A percentile compares a stretch with the other conserved stretches of the same genome.
phyloP scores from a whole-genome alignment of 768 basidiomycete species.

The Ramaria rubella region DNA sequence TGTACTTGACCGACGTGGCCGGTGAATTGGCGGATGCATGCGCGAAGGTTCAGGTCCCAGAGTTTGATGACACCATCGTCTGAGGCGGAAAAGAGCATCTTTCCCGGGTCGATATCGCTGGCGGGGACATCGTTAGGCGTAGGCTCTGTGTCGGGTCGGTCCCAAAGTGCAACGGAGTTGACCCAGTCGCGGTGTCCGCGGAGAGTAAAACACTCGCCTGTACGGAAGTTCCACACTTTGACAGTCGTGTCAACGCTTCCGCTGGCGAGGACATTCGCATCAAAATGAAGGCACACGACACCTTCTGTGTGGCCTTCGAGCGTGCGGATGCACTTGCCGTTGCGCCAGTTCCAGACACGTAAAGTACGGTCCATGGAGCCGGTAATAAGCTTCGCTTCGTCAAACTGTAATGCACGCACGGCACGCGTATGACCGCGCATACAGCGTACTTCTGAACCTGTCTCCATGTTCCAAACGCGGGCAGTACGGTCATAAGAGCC shows the following conservation, averaged over 20 bases:
- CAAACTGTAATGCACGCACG: slow-evolving; percentile 91
- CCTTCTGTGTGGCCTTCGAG: slow-evolving; percentile 88
- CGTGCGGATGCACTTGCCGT: slow-evolving; percentile 80
- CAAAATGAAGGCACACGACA: slow-evolving; percentile 86
- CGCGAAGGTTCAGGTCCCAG: slow-evolving; percentile 81
- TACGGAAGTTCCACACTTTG: slow-evolving; percentile 90
- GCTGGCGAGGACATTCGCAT: slow-evolving; percentile 84
- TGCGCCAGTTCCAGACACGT: slow-evolving; percentile 94
- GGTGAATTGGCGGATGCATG: slow-evolving; percentile 75
- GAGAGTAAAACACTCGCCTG: slow-evolving; percentile 85
- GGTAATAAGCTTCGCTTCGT: slow-evolving; percentile 90
- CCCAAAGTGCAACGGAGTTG: slow-evolving; percentile 92
- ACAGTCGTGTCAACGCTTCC: slow-evolving; percentile 94
- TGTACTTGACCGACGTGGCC: slow-evolving; percentile 97
- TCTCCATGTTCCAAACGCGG: slow-evolving; percentile 95
- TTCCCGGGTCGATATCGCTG: slow-evolving; percentile 66
- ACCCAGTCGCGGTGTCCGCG: slow-evolving; percentile 96
- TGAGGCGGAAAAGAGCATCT: slow-evolving; percentile 96
- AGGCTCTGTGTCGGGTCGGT: slow-evolving; percentile 31
- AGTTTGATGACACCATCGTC: slow-evolving; percentile 91
- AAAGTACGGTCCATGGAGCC: slow-evolving; percentile 95
- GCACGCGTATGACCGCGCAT: slow-evolving; percentile 87
- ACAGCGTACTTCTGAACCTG: slow-evolving; percentile 73
- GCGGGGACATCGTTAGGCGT: slow-evolving; percentile 24
- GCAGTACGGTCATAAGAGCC: slow-evolving; percentile 95